Conservation (phyloP, 345 rosid species). For the Cardamine chenopodiifolia region DNA sequence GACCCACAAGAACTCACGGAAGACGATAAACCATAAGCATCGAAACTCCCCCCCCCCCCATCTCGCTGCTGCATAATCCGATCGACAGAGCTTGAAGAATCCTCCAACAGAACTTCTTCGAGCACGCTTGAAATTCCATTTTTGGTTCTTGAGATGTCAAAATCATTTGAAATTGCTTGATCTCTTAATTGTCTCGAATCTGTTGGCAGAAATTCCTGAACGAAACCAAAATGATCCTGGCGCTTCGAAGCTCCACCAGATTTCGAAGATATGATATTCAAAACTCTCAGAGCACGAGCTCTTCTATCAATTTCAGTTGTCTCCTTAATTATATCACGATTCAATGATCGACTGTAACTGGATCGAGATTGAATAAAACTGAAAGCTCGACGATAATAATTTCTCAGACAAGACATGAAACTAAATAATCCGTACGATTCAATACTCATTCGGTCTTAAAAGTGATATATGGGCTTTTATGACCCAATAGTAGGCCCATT, state of each 20-base stretch:
- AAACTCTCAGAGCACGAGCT: constrained; percentile 55
- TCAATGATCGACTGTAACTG: constrained; percentile 37
- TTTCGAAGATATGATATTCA: constrained; percentile 53
- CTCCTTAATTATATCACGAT: constrained; percentile 34
- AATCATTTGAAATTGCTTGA: constrained; percentile 14
- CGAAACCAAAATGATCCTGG: constrained; percentile 56
- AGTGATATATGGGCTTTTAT: background rate
- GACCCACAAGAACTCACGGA: constrained; percentile 64
- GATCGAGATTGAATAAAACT: constrained; percentile 29
- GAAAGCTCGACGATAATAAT: constrained; percentile 13
- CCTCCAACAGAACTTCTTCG: constrained; percentile 43
- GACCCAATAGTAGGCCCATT: constrained; percentile 3
- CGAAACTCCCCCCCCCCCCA: constrained; percentile 35
- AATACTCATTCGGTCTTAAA: background rate
- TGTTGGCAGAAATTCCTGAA: constrained; percentile 53
- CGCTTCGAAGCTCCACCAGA: constrained; percentile 7
- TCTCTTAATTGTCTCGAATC: constrained; percentile 39
- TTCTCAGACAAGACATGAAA: constrained; percentile 43
- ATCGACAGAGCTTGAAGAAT: constrained; percentile 18
- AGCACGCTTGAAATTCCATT: constrained; percentile 40
- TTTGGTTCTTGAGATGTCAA: constrained; percentile 13
- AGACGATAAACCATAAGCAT: constrained; percentile 56
- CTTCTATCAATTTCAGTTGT: constrained; percentile 37
- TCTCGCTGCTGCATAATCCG: constrained; percentile 11
- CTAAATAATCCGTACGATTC: background rate